Evolutionary conservation across 2,329 filamentous ascomycete genomes (phyloP).

Genomic region (Exophiala xenobiotica): DNA sequence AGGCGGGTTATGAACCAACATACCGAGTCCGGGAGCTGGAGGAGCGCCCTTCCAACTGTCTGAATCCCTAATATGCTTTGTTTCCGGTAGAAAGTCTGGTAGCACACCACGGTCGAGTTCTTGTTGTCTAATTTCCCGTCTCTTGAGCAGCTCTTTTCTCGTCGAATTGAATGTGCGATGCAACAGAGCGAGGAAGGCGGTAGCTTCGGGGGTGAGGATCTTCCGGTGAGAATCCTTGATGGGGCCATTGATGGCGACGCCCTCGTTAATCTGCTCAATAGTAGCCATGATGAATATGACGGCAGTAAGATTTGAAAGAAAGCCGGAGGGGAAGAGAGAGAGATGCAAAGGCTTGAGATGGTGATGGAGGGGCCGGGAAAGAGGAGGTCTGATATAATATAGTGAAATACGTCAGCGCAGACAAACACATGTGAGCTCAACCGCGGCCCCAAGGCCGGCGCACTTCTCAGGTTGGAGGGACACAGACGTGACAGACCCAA

Average conservation of each 20-base stretch:
- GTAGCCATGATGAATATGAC: conserved; percentile 57
- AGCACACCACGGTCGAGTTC: conserved; percentile 88
- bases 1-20: too few species aligned
- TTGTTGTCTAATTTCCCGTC: conserved; percentile 80
- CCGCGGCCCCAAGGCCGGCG: neutral
- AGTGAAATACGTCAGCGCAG: neutral
- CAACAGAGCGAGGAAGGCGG: conserved; percentile 88
- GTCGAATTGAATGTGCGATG: conserved; percentile 91
- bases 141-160: conserved; percentile 84
- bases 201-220: conserved; percentile 86
- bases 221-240: conserved; percentile 78
- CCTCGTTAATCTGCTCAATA: conserved; percentile 76
- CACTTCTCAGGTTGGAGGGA: neutral
- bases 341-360: neutral
- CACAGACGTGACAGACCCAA: neutral
- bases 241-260: conserved; percentile 79
- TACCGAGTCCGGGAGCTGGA: conserved; percentile 88
- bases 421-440: neutral
- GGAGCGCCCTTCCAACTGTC: conserved; percentile 89
- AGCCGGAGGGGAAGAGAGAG: neutral
- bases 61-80: conserved; percentile 90
- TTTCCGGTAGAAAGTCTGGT: conserved; percentile 94
- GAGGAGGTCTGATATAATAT: conserved; percentile 1
- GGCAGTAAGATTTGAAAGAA: neutral
- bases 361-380: neutral